Evolutionary conservation across 352 stramenopile genomes (phyloP).

Genomic region (Pythium sp.): DNA sequence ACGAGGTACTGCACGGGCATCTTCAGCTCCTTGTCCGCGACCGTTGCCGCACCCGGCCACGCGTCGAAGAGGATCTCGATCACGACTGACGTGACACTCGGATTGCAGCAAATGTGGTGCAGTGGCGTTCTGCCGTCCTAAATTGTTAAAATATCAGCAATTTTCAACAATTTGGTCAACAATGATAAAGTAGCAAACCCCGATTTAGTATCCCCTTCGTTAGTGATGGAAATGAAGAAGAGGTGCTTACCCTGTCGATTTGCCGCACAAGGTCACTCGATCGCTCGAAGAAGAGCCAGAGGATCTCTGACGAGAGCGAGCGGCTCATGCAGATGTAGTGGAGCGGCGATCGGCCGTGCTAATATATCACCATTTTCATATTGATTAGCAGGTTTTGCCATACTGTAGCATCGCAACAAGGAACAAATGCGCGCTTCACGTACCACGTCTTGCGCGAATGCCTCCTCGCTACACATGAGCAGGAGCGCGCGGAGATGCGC

Average conservation of each 20-base stretch:
- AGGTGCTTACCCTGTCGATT: constrained; percentile 37
- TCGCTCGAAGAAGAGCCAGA: constrained; percentile 75
- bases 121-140: constrained; percentile 58
- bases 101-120: constrained; percentile 62
- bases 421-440: background rate
- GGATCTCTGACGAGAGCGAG: constrained; percentile 44
- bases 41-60: constrained; percentile 49
- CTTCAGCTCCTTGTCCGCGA: constrained; percentile 64
- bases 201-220: background rate
- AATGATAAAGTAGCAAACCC: background rate
- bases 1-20: constrained; percentile 72
- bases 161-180: background rate
- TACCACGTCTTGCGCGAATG: constrained; percentile 42
- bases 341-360: constrained; percentile 59
- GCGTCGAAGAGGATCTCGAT: constrained; percentile 73
- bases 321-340: constrained; percentile 74
- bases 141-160: background rate
- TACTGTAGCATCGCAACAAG: background rate
- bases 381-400: background rate
- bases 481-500: constrained; percentile 38
- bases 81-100: constrained; percentile 41
- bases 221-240: background rate
- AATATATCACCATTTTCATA: background rate
- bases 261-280: constrained; percentile 48
- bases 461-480: constrained; percentile 38